Base-by-base conservation (phyloP, 1,284 basidiomycete species). In the Moesziomyces globuligerus region DNA sequence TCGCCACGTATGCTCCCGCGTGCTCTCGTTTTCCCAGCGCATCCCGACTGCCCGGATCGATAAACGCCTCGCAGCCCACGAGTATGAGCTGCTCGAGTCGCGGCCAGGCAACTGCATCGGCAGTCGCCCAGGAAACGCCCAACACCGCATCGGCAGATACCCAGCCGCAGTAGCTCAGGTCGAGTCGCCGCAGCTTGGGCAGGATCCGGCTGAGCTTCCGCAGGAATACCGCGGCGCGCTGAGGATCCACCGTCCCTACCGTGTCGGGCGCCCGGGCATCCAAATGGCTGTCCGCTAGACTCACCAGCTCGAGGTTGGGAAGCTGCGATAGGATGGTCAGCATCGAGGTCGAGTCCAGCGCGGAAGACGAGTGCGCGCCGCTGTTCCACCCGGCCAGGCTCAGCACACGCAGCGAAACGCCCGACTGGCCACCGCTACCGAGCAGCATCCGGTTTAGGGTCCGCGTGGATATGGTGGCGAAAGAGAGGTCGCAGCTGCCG, bases 401-500 rank as follows among this genome's bases (percentile, higher is more conserved):
- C 36, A 67, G 55, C 40, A 51, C 47, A 7, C 60, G 52, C 8
- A 74, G 61, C 4, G 52, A 50, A 3, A 54, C 10, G 37, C 51
- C 25, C 10, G 37, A 9, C 2, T 47, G 15, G 20, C 15, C 37
- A 9, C 24, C 11, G n/a, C 37, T n/a, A 11, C 21, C 21, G 8
- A 39, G 32, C 2, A 53, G 46, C 36, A 55, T 40, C 34, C 55
- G 49, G 17, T 8, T 25, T 25, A 67, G 15, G 28, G 46, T 53
- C 15, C 28, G 28, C 20, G 50, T 15, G 21, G 69, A 51, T 7
- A 65, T 3, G n/a, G 26, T 38, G 4, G 65, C 36, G 38, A 59
- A 71, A 23, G 71, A 70, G 4, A 74, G 51, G 40, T 74, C 71
- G 24, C n/a, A n/a, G n/a, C n/a, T n/a, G n/a, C n/a, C n/a, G n/a